These are phyloP conservation scores for Olyra latifolia DNA, from an alignment of 176 grass and related monocot species.

Conservation along the genomic window DNA sequence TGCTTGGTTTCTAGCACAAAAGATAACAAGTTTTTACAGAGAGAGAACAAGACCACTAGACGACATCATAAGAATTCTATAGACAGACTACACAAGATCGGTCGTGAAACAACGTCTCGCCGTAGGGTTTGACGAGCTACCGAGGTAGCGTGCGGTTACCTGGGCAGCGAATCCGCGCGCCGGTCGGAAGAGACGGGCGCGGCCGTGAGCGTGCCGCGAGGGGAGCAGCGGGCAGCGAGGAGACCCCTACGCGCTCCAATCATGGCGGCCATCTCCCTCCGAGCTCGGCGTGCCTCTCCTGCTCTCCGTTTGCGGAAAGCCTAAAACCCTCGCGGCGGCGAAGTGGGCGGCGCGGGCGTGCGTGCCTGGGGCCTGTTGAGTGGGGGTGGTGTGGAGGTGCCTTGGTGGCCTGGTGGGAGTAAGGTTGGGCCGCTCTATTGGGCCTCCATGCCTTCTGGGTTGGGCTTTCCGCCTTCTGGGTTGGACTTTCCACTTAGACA, in stretches of 20 bases:
- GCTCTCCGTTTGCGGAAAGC: slow-evolving; percentile 2
- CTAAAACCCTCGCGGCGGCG: slow-evolving; percentile 18
- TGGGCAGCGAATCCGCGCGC: slow-evolving; percentile 7
- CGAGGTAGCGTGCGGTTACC: slow-evolving; percentile 12
- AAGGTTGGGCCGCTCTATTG: not conserved
- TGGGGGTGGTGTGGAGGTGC: not conserved
- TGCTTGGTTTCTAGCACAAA: not conserved
- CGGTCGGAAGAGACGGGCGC: slow-evolving; percentile 16
- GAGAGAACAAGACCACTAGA: not conserved
- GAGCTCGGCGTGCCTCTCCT: slow-evolving; percentile 24
- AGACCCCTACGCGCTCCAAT: slow-evolving; percentile 53
- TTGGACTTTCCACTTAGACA: not conserved
- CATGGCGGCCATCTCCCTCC: slow-evolving; percentile 44
- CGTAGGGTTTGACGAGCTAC: not conserved
- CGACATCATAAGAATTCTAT: not conserved
- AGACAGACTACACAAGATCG: not conserved
- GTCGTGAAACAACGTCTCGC: not conserved
- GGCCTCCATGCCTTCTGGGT: not conserved
- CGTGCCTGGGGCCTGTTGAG: too few species aligned
- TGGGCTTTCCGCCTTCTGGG: not conserved
- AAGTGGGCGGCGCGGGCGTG: slow-evolving; percentile 11
- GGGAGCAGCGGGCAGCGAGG: slow-evolving; percentile 36
- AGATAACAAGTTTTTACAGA: not conserved
- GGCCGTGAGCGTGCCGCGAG: slow-evolving; percentile 25
- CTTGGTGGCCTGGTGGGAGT: not conserved